These are phyloP conservation scores for Aspergillus intermedius DNA, from an alignment of 2,329 filamentous ascomycete genomes.

Conservation along the genomic window DNA sequence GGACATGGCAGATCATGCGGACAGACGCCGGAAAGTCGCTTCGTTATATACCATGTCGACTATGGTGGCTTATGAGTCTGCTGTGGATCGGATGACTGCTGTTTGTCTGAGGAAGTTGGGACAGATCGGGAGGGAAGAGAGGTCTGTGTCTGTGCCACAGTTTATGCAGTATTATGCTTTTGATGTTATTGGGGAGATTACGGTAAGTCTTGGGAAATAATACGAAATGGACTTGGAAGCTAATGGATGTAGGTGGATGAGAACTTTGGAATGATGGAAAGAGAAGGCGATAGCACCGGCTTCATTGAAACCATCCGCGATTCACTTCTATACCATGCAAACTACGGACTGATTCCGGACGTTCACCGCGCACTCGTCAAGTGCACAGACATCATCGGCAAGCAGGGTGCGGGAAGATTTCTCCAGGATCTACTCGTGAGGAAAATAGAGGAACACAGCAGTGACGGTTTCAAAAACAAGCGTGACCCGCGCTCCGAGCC, in stretches of 20 bases:
- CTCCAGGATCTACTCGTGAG: not conserved
- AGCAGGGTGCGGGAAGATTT: no score
- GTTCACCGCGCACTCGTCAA: no score
- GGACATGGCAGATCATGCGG: slow-evolving; percentile 2
- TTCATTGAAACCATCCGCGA: not conserved
- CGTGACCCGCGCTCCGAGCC: not conserved
- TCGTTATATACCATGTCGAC: slow-evolving; percentile 10
- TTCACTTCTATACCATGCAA: not conserved
- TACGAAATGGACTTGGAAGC: not conserved
- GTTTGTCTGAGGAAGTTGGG: slow-evolving; percentile 2
- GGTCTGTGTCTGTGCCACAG: slow-evolving; percentile 12
- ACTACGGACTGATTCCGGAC: not conserved
- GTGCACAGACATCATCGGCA: no score
- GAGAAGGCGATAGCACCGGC: slow-evolving; percentile 1
- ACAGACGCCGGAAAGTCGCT: slow-evolving; percentile 8
- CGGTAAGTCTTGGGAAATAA: slow-evolving; percentile 1
- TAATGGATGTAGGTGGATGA: slow-evolving; percentile 1
- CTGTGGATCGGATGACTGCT: slow-evolving; percentile 8
- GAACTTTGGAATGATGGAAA: not conserved
- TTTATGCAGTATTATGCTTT: slow-evolving; percentile 23
- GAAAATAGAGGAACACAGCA: not conserved
- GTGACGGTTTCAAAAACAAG: not conserved
- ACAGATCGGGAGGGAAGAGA: slow-evolving; percentile 1
- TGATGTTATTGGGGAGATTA: slow-evolving; percentile 9
- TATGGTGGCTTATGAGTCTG: slow-evolving; percentile 9